These are phyloP conservation scores for Hanseniaspora guilliermondii DNA, from an alignment of 805 yeast species.

Conservation along the genomic window DNA sequence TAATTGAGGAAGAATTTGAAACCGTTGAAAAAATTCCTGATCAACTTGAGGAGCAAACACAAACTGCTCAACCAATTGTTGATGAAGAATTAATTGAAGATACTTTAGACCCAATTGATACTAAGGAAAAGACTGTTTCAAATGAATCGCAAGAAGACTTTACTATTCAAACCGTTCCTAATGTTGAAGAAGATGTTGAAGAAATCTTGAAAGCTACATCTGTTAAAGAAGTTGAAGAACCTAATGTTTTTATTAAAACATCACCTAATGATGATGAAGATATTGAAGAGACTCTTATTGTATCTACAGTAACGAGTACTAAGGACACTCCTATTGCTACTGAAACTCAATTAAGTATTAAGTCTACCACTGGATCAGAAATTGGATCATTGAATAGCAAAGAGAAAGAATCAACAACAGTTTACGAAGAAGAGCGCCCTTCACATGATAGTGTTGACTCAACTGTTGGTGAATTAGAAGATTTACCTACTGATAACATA, in stretches of 20 bases:
- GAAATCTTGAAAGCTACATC: not conserved
- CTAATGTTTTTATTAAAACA: not conserved
- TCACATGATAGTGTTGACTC: not conserved
- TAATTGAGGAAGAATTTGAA: not conserved
- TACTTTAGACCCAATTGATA: not conserved
- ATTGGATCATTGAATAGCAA: not conserved
- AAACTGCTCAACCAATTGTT: not conserved
- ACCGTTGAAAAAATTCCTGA: not conserved
- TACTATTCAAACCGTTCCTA: slow-evolving; percentile 15
- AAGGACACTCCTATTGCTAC: not conserved
- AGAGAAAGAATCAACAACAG: not conserved
- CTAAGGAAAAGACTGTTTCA: not conserved
- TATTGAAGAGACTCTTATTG: not conserved
- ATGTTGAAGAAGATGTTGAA: slow-evolving; percentile 6
- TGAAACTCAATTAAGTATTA: not conserved
- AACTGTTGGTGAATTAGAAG: not conserved
- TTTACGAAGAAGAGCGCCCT: not conserved
- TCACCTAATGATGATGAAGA: not conserved
- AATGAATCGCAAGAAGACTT: not conserved
- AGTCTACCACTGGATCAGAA: slow-evolving; percentile 5
- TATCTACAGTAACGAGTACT: not conserved
- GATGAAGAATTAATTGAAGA: not conserved
- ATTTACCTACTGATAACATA: not conserved
- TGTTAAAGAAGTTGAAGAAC: not conserved
- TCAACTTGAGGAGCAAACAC: not conserved